Base-by-base conservation (phyloP, 2,329 filamentous ascomycete species). In the Aureobasidium zeae region DNA sequence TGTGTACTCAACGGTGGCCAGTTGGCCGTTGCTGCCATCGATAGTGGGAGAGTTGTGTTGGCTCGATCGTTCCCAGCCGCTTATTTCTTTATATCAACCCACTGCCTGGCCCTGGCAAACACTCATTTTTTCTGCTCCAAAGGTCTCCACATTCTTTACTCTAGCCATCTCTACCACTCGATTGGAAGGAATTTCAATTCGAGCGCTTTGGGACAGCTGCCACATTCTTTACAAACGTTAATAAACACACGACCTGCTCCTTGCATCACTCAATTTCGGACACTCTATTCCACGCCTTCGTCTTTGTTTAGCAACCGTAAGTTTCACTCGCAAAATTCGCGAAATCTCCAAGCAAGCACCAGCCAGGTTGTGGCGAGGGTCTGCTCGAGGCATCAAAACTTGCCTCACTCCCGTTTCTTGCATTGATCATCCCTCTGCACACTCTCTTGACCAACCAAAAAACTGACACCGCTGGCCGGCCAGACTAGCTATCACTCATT, bases 381-480 rank as follows among this genome's bases (percentile, higher is more conserved):
- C 13, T 17, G n/a, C 7, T 43, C 30, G 39, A 43, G 30, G 21
- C 39, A 20, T 43, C 39, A 43, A 43, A 43, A 43, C 39, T 43
- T 43, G 12, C 22, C 32, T 39, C 15, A 15, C 29, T 26, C 22
- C 39, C 21, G 15, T 28, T 28, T 12, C 16, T 34, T 13, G 30
- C 21, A 33, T 28, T 28, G 29, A 43, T 19, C 39, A 34, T 34
- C 39, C 6, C 30, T 26, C 39, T 21, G 20, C 30, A 43, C 39
- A 34, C 16, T 43, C 39, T 33, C 34, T 43, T 43, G 37, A 32
- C 28, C n/a, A n/a, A 43, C 25, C 17, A 16, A 35, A 35, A 19
- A 12, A 21, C 45, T 47, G 31, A 47, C 37, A 26, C 45, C 37
- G 45, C 45, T 43, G 45, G 45, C 37, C 35, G 45, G 29, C 24